These are phyloP conservation scores for Trichosporon sp. DNA, from an alignment of 1,284 basidiomycete species.

Conservation along the genomic window DNA sequence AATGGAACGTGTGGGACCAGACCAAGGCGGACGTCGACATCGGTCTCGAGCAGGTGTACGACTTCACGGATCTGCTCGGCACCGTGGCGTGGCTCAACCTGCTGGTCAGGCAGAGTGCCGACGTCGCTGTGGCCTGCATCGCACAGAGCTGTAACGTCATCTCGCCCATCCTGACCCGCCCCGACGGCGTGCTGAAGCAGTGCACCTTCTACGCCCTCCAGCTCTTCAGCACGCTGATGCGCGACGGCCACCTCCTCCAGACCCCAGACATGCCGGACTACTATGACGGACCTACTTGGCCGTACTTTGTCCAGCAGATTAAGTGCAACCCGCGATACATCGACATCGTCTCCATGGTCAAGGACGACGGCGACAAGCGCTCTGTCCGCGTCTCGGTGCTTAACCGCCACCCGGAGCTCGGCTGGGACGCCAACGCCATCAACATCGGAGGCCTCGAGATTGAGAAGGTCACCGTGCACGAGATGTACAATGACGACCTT, in stretches of 20 bases:
- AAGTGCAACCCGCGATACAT: constrained; percentile 37
- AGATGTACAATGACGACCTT: constrained; percentile 35
- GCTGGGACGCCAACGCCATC: constrained; percentile 38
- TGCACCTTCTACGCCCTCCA: constrained; percentile 40
- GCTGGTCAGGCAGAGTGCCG: constrained; percentile 65
- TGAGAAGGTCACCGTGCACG: constrained; percentile 24
- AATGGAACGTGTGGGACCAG: constrained; percentile 53
- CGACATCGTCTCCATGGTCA: constrained; percentile 39
- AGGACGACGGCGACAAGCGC: constrained; percentile 24
- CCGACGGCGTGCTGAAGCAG: constrained; percentile 38
- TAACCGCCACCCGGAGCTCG: constrained; percentile 40
- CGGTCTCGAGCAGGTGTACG: constrained; percentile 66
- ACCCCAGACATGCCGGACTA: constrained; percentile 25
- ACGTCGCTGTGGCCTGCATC: constrained; percentile 66
- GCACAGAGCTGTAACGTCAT: constrained; percentile 61
- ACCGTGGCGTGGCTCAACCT: constrained; percentile 67
- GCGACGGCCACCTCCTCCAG: constrained; percentile 38
- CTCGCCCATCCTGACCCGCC: constrained; percentile 40
- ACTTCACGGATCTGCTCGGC: constrained; percentile 66
- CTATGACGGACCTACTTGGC: constrained; percentile 43
- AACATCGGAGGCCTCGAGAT: constrained; percentile 38
- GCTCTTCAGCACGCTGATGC: constrained; percentile 40
- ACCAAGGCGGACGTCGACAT: constrained; percentile 57
- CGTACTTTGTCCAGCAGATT: constrained; percentile 41
- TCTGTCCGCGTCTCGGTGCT: constrained; percentile 39